Base-by-base conservation (phyloP, 116 monocot species). In the Dioscorea cayenensis region DNA sequence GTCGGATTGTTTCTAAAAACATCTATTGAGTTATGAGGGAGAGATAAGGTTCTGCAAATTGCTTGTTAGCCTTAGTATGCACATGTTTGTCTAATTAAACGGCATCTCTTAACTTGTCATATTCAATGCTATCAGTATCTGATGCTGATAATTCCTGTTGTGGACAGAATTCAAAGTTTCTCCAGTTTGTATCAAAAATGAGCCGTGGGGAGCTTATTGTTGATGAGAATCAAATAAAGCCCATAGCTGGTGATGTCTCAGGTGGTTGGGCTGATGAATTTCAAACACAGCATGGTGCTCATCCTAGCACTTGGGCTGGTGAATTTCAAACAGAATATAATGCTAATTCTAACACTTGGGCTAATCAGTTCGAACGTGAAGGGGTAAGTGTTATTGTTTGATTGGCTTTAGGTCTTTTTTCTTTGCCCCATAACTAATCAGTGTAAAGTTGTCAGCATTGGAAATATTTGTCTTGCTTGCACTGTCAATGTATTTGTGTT, bases 151-250 rank as follows among this genome's bases (percentile, higher is more conserved):
- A 55, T 55, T 55, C 14, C 5, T 55, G 5, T 38, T 50, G 21
- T 77, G 21, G 36, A 67, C 78, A 99, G 99, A 99, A 99, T 76
- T 99, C 99, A 29, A 89, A 91, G 79, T 99, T 99, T 65, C 91
- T 99, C 77, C 99, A 99, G 71, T 99, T 99, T 82, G 91, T 99
- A 64, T 94, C 99, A 48, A 99, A 99, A 70, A 91, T 99, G 99
- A 99, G 99, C 73, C 88, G 94, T 73, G 99, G 99, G 65, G 94
- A 99, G 65, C 80, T 99, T 59, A 89, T 99, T 75, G 76, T 99
- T 72, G 94, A 89, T 83, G 99, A 99, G 29, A 91, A 99, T 76
- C 94, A 99, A 80, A 82, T 94, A 68, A 99, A 94, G 73, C 87
- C 90, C 65, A 84, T 83, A 23, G 74, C 76, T 77, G 76, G 66